Percentiles rank a stretch among this genome's conserved stretches.
phyloP scores from a whole-genome alignment of 371 early-diverging fungal species.

The Syncephalastrum sp. region DNA sequence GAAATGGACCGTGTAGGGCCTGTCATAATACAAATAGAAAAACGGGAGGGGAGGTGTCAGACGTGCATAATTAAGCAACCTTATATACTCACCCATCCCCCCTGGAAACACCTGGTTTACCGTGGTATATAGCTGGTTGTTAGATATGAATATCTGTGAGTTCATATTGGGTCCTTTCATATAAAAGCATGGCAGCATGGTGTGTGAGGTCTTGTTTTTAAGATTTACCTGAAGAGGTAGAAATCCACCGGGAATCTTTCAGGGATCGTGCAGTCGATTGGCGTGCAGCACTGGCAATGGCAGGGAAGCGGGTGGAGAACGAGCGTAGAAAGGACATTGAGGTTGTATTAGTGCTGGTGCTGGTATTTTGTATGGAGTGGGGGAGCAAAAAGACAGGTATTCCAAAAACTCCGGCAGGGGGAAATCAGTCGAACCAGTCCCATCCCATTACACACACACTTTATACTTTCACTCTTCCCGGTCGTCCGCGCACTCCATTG shows the following conservation, averaged over 20 bases:
- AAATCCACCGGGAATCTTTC: constrained; percentile 5
- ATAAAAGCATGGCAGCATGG: no score
- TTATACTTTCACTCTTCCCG: neutral
- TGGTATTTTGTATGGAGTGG: no score
- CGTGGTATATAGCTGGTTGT: constrained; percentile 11
- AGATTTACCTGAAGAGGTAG: constrained; percentile 12
- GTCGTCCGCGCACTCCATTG: neutral
- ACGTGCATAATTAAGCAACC: no score
- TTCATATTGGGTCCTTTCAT: no score
- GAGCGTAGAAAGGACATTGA: constrained; percentile 6
- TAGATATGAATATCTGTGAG: no score
- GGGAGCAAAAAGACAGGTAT: neutral
- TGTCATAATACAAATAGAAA: constrained; percentile 11
- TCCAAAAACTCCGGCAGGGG: no score
- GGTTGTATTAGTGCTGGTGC: neutral
- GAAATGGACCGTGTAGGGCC: constrained; percentile 60
- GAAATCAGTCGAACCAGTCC: no score
- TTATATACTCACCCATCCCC: constrained; percentile 14
- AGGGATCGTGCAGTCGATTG: neutral
- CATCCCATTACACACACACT: neutral
- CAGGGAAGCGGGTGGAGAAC: neutral
- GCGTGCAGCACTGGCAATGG: neutral
- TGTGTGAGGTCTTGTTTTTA: neutral
- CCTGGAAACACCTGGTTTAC: constrained; percentile 13
- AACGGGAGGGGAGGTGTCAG: no score